phyloP scores from a whole-genome alignment of 1,284 basidiomycete genomes.

The Agroathelia rolfsii region DNA sequence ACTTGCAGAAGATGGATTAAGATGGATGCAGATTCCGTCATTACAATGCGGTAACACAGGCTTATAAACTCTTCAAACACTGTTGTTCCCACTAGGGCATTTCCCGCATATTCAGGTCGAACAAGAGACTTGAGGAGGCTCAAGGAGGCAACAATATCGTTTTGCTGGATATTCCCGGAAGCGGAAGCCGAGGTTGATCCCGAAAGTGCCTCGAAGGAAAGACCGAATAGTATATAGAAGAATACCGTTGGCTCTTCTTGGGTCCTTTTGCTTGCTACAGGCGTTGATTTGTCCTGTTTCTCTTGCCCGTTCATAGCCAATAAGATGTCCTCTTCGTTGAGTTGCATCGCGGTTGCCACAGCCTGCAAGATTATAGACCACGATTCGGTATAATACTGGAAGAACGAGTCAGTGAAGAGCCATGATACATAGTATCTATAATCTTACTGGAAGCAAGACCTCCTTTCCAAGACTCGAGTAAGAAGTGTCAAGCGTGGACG shows the following conservation, averaged over 20 bases:
- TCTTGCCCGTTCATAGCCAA: constrained; percentile 78
- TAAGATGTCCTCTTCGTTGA: constrained; percentile 57
- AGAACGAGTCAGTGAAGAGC: constrained; percentile 2
- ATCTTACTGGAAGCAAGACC: constrained; percentile 76
- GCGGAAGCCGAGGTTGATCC: constrained; percentile 45
- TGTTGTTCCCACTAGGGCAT: constrained; percentile 67
- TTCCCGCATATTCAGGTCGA: constrained; percentile 71
- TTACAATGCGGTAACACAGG: constrained; percentile 81
- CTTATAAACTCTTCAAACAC: constrained; percentile 89
- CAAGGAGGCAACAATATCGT: constrained; percentile 63
- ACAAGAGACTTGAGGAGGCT: constrained; percentile 76
- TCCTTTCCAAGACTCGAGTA: constrained; percentile 86
- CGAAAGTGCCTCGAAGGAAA: constrained; percentile 85
- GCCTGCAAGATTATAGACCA: constrained; percentile 86
- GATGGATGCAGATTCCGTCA: constrained; percentile 72
- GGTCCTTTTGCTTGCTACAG: constrained; percentile 18
- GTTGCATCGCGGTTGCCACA: constrained; percentile 72
- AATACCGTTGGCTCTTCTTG: constrained; percentile 69
- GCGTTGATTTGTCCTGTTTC: constrained; percentile 16
- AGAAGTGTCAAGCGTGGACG: constrained; percentile 69
- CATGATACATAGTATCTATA: constrained; percentile 3
- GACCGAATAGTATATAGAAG: constrained; percentile 87
- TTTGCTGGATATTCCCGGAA: constrained; percentile 29
- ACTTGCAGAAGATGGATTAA: constrained; percentile 74
- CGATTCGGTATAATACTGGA: constrained; percentile 77